Evolutionary conservation across 2,329 filamentous ascomycete species (phyloP).

Genomic region (Calonectria ilicicola): DNA sequence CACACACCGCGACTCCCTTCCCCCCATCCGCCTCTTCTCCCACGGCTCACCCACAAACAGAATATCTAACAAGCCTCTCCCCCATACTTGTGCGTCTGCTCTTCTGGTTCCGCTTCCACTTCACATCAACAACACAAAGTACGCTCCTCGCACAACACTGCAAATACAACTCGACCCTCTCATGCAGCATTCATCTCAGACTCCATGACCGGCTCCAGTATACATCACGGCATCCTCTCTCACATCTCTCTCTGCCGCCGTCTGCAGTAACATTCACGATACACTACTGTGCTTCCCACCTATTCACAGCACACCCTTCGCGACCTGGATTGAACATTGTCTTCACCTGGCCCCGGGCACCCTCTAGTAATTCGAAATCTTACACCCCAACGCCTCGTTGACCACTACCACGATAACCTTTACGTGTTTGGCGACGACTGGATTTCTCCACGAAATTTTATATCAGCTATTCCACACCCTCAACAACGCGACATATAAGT

Average conservation of each 20-base stretch:
- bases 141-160: constrained; percentile 25
- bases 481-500: constrained; percentile 19
- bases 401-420: constrained; percentile 31
- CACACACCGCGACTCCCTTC: constrained; percentile 45
- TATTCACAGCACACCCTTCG: constrained; percentile 4
- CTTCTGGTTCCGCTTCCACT: constrained; percentile 36
- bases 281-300: constrained; percentile 19
- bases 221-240: constrained; percentile 29
- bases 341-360: background rate
- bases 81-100: constrained; percentile 34
- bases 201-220: constrained; percentile 40
- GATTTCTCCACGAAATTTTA: constrained; percentile 26
- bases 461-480: constrained; percentile 13
- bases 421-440: constrained; percentile 30
- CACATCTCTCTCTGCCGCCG: constrained; percentile 30
- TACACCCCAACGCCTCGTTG: constrained; percentile 37
- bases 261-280: constrained; percentile 31
- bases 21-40: constrained; percentile 42
- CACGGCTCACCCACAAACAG: constrained; percentile 39
- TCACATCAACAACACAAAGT: constrained; percentile 34
- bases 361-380: constrained; percentile 7
- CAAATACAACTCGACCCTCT: constrained; percentile 24
- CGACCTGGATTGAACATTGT: background rate
- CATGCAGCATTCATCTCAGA: constrained; percentile 35
- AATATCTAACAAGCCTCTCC: constrained; percentile 44